A percentile compares a stretch with the other conserved stretches of the same genome.
Evolutionary conservation across 345 rosid species (phyloP).

Genomic region (Anastatica hierochuntica): DNA sequence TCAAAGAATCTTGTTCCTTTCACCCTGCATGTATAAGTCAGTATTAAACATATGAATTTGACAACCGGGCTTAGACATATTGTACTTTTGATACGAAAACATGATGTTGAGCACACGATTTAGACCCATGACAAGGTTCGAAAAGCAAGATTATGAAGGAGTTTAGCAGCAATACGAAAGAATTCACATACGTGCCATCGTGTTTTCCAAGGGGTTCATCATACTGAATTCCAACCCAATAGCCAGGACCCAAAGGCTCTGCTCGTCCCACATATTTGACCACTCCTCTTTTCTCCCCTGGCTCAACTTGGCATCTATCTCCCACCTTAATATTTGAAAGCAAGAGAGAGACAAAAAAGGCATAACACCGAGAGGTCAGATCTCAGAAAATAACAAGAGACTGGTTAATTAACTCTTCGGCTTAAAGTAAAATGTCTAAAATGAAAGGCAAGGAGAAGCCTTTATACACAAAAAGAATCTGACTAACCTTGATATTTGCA

Average conservation of each 20-base stretch:
- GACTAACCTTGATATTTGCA: constrained; percentile 56
- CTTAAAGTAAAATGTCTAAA: background rate
- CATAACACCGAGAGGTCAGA: background rate
- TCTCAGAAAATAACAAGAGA: constrained; percentile 5
- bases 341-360: background rate
- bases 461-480: background rate
- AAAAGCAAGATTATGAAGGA: too few species aligned
- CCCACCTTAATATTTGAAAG: constrained; percentile 41
- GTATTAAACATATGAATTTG: background rate
- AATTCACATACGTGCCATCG: constrained; percentile 66
- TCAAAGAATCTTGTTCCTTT: constrained; percentile 69
- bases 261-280: constrained; percentile 78
- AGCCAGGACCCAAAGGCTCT: constrained; percentile 70
- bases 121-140: too few species aligned
- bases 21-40: constrained; percentile 40
- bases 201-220: constrained; percentile 97
- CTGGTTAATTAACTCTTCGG: constrained; percentile 5
- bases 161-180: background rate
- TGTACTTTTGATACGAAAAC: background rate
- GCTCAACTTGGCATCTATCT: constrained; percentile 89
- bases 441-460: background rate
- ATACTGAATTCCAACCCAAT: constrained; percentile 89
- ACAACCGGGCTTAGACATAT: background rate
- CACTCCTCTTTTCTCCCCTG: constrained; percentile 83
- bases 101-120: too few species aligned